These are phyloP conservation scores for Mycena alexandri DNA, from an alignment of 768 basidiomycete genomes.

Conservation along the genomic window DNA sequence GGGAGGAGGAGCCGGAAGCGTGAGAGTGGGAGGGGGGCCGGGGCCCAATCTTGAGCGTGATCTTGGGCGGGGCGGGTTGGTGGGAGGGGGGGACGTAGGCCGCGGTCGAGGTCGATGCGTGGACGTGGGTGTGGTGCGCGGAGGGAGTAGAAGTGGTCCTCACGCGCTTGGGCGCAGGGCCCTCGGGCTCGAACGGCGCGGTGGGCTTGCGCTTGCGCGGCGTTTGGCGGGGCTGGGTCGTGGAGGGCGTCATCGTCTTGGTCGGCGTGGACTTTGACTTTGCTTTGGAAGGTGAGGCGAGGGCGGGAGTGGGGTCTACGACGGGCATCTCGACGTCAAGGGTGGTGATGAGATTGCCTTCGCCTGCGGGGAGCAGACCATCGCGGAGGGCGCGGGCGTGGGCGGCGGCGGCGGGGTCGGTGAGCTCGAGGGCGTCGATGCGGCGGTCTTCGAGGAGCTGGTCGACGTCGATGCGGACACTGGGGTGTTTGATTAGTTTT, in stretches of 20 bases:
- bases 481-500: constrained; percentile 45
- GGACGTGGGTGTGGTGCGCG: not conserved
- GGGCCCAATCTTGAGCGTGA: constrained; percentile 79
- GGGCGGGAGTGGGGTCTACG: not conserved
- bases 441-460: constrained; percentile 80
- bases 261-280: not conserved
- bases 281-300: not conserved
- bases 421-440: constrained; percentile 50
- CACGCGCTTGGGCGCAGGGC: constrained; percentile 22
- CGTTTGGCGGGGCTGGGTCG: constrained; percentile 20
- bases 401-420: constrained; percentile 33
- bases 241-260: not conserved
- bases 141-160: constrained; percentile 14
- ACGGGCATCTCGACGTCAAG: not conserved
- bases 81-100: constrained; percentile 28
- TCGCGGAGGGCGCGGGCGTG: constrained; percentile 32
- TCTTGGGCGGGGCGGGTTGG: constrained; percentile 56
- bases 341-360: not conserved
- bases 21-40: constrained; percentile 54
- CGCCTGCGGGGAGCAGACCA: constrained; percentile 12
- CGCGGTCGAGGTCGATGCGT: not conserved
- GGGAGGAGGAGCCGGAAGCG: no score
- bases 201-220: constrained; percentile 38
- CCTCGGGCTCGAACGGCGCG: constrained; percentile 22
- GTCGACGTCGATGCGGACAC: constrained; percentile 95